phyloP scores from a whole-genome alignment of 768 basidiomycete species.

The Leccinum subtestaceum region DNA sequence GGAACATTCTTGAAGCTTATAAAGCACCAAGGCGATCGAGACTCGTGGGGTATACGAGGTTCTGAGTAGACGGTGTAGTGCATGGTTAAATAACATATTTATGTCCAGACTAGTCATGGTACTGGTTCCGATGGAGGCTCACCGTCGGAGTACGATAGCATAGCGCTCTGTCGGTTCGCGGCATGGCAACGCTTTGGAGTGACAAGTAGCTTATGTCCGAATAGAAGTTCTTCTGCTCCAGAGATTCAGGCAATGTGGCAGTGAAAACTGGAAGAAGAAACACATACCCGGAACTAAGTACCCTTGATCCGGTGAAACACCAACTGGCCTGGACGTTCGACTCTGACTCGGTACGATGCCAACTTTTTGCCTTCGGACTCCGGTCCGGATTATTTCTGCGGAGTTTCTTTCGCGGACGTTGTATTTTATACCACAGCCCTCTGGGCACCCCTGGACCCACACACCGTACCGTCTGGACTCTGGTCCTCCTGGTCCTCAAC shows the following conservation, averaged over 20 bases:
- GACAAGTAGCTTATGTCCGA: background rate
- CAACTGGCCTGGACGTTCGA: background rate
- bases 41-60: background rate
- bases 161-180: background rate
- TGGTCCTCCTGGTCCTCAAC: too few relatives aligned
- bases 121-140: background rate
- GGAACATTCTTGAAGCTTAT: background rate
- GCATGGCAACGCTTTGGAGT: background rate
- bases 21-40: background rate
- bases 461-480: too few relatives aligned
- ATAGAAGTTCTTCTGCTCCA: background rate
- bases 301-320: background rate
- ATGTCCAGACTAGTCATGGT: background rate
- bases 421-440: too few relatives aligned
- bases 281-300: background rate
- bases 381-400: background rate
- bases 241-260: background rate
- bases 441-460: too few relatives aligned
- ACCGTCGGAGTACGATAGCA: background rate
- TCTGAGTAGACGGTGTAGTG: background rate
- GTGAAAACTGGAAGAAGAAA: background rate
- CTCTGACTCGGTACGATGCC: background rate
- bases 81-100: background rate
- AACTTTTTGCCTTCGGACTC: background rate
- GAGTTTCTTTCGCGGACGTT: background rate